Conservation (phyloP, 345 rosid species). For the Carallia pectinifolia region DNA sequence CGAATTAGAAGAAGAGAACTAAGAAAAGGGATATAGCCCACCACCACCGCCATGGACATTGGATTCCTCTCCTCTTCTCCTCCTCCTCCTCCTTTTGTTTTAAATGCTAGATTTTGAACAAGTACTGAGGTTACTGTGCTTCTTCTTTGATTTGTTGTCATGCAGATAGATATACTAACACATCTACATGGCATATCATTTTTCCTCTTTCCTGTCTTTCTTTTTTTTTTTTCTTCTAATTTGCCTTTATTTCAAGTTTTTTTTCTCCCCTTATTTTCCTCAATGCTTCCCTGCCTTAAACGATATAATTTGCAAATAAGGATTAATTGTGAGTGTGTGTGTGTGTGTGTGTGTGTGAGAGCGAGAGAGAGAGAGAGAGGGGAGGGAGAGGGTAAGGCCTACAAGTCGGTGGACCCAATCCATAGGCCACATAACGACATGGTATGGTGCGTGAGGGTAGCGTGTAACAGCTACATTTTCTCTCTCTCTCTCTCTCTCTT, state of each 20-base stretch:
- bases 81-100: slow-evolving; percentile 13
- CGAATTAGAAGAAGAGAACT: background rate
- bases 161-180: slow-evolving; percentile 46
- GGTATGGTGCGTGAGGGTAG: slow-evolving; percentile 60
- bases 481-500: slow-evolving; percentile 20
- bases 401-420: slow-evolving; percentile 85
- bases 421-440: slow-evolving; percentile 61
- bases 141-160: slow-evolving; percentile 42
- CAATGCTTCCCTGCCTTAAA: slow-evolving; percentile 1
- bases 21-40: background rate
- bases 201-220: background rate
- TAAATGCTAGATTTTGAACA: slow-evolving; percentile 33
- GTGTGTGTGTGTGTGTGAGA: slow-evolving; percentile 23
- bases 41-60: slow-evolving; percentile 30
- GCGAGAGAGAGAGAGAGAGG: slow-evolving; percentile 16
- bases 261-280: slow-evolving; percentile 6
- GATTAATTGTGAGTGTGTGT: slow-evolving; percentile 9
- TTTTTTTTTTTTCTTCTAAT: background rate
- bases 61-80: slow-evolving; percentile 19
- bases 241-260: slow-evolving; percentile 11
- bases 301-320: slow-evolving; percentile 8
- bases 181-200: slow-evolving; percentile 28
- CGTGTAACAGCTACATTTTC: slow-evolving; percentile 47
- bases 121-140: slow-evolving; percentile 24
- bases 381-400: slow-evolving; percentile 41